Percentiles rank a stretch among this genome's conserved stretches.
phyloP scores from a whole-genome alignment of 2,329 filamentous ascomycete species.

The Fusarium camptoceras region DNA sequence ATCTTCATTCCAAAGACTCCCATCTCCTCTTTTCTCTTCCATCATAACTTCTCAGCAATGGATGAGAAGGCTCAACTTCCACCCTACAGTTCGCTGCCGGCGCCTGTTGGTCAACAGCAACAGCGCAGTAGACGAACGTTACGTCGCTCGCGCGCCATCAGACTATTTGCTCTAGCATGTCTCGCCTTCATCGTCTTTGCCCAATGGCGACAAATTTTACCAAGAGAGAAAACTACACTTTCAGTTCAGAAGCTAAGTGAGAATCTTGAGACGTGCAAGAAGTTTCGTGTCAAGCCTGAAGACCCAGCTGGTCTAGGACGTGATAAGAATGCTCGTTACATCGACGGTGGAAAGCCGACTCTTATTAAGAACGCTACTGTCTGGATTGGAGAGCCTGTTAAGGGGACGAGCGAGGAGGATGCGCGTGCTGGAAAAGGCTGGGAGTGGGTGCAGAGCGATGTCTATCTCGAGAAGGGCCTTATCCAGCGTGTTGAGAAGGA shows the following conservation, averaged over 20 bases:
- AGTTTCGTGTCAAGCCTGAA: conserved; percentile 64
- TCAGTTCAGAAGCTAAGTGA: conserved; percentile 65
- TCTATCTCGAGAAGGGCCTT: conserved; percentile 70
- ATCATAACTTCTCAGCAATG: conserved; percentile 35
- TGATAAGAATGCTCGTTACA: conserved; percentile 69
- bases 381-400: conserved; percentile 71
- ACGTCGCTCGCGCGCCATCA: conserved; percentile 59
- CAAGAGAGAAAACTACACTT: conserved; percentile 52
- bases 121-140: conserved; percentile 46
- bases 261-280: conserved; percentile 67
- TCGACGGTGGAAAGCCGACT: conserved; percentile 68
- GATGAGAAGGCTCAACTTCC: conserved; percentile 59
- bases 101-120: conserved; percentile 32
- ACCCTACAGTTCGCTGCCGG: conserved; percentile 55
- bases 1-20: conserved; percentile 35
- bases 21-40: conserved; percentile 11
- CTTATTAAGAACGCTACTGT: conserved; percentile 75
- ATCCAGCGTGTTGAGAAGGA: conserved; percentile 64
- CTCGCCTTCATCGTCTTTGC: conserved; percentile 64
- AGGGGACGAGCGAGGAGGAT: conserved; percentile 63
- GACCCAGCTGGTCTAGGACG: conserved; percentile 68
- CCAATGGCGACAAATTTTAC: conserved; percentile 59
- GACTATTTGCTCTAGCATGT: conserved; percentile 58
- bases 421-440: conserved; percentile 69
- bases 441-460: conserved; percentile 69